Conservation (phyloP, 768 basidiomycete genomes). For the Serpula lacrymans region DNA sequence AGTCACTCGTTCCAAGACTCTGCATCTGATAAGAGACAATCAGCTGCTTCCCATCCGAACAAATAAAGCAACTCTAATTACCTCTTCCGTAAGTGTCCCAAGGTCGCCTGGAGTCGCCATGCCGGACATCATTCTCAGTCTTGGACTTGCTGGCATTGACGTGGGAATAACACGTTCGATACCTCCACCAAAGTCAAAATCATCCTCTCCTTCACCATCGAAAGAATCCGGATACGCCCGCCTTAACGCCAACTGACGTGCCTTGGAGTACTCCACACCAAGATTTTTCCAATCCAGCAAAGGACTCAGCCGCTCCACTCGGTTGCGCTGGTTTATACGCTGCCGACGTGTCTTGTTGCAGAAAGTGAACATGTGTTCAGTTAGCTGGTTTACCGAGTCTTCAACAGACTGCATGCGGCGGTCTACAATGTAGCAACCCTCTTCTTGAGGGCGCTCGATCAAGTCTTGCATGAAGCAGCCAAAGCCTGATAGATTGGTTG, state of each 20-base stretch:
- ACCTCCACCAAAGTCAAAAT: slow-evolving; percentile 56
- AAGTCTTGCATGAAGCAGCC: slow-evolving; percentile 99
- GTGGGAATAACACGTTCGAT: slow-evolving; percentile 67
- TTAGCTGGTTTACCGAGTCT: slow-evolving; percentile 84
- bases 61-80: slow-evolving; percentile 25
- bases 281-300: slow-evolving; percentile 98
- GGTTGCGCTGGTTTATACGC: slow-evolving; percentile 97
- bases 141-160: slow-evolving; percentile 86
- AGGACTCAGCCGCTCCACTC: slow-evolving; percentile 91
- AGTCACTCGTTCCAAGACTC: slow-evolving; percentile 80
- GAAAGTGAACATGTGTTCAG: slow-evolving; percentile 73
- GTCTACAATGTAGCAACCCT: slow-evolving; percentile 97
- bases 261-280: slow-evolving; percentile 96
- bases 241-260: slow-evolving; percentile 84
- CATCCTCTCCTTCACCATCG: slow-evolving; percentile 55
- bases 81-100: slow-evolving; percentile 85
- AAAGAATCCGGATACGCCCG: slow-evolving; percentile 96
- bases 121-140: slow-evolving; percentile 67
- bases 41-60: background rate
- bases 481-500: slow-evolving; percentile 97
- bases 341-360: slow-evolving; percentile 86
- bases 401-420: slow-evolving; percentile 86
- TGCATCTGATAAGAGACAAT: slow-evolving; percentile 63
- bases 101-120: slow-evolving; percentile 91
- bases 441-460: slow-evolving; percentile 90